phyloP scores from a whole-genome alignment of 2,329 filamentous ascomycete species.

The Pseudogymnoascus pannorum region DNA sequence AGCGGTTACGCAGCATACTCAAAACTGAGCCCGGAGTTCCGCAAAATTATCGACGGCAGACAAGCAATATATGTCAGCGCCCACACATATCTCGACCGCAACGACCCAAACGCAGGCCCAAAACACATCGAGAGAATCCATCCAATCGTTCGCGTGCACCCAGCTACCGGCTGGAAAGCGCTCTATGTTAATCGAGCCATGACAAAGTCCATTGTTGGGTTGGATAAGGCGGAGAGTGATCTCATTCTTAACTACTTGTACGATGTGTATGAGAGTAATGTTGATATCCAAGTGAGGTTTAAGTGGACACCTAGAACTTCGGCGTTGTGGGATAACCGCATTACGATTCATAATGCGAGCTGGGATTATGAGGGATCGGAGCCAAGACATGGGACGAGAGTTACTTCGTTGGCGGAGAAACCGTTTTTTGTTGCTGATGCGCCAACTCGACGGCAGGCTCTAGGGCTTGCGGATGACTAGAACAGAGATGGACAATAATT shows the following conservation, averaged over 20 bases:
- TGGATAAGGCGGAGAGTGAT: constrained; percentile 64
- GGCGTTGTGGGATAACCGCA: constrained; percentile 65
- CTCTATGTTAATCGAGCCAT: constrained; percentile 66
- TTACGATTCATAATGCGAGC: constrained; percentile 67
- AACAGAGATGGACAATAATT: background rate
- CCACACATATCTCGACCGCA: constrained; percentile 59
- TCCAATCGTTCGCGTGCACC: constrained; percentile 62
- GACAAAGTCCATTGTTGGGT: constrained; percentile 60
- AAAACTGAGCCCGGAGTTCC: constrained; percentile 63
- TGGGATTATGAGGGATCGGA: constrained; percentile 65
- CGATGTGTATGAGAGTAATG: constrained; percentile 58
- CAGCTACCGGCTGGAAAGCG: constrained; percentile 67
- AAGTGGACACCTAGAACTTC: constrained; percentile 61
- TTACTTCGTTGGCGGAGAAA: constrained; percentile 64
- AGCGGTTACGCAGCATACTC: constrained; percentile 65
- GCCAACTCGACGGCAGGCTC: constrained; percentile 57
- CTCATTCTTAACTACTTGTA: constrained; percentile 59
- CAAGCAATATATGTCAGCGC: constrained; percentile 59
- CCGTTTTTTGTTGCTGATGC: constrained; percentile 59
- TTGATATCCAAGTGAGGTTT: constrained; percentile 67
- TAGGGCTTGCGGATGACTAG: constrained; percentile 52
- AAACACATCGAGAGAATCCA: constrained; percentile 61
- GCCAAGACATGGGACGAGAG: constrained; percentile 63
- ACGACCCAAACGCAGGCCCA: constrained; percentile 52
- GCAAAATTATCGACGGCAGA: constrained; percentile 61